Percentiles rank a stretch among this genome's conserved stretches.
Conservation (phyloP, 106 monocot genomes). For the Gastrodia elata region DNA sequence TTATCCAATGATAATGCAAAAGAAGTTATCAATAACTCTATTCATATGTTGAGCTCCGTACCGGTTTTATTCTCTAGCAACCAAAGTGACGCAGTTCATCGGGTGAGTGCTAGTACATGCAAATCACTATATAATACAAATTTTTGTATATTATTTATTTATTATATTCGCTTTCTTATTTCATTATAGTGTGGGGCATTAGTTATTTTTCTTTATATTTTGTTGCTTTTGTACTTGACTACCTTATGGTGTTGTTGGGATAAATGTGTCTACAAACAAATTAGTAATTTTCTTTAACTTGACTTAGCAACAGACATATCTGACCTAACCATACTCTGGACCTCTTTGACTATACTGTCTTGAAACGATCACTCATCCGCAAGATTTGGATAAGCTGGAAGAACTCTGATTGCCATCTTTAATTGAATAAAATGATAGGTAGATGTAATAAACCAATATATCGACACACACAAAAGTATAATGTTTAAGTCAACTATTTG, state of each 20-base stretch:
- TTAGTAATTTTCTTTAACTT: background rate
- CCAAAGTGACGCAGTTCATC: slow-evolving; percentile 5
- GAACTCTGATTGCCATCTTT: too few relatives aligned
- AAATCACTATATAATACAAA: background rate
- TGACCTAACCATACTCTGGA: too few relatives aligned
- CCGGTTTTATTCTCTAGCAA: background rate
- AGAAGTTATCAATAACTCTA: background rate
- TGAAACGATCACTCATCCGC: too few relatives aligned
- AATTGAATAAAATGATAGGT: too few relatives aligned
- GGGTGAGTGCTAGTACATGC: slow-evolving; percentile 10
- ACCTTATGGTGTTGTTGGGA: background rate
- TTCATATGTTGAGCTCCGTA: background rate
- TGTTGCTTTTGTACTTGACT: background rate
- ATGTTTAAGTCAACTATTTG: too few relatives aligned
- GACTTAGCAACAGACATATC: too few relatives aligned
- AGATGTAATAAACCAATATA: too few relatives aligned
- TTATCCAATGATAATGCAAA: background rate
- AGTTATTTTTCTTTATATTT: background rate
- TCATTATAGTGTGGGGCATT: background rate
- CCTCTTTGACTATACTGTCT: too few relatives aligned
- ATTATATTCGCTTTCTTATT: background rate
- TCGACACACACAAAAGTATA: too few relatives aligned
- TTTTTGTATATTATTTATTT: too few relatives aligned
- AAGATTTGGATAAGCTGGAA: too few relatives aligned
- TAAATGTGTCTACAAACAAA: background rate